These are phyloP conservation scores for Solanum pinnatisectum DNA, from an alignment of 257 asterid genomes.

Conservation along the genomic window DNA sequence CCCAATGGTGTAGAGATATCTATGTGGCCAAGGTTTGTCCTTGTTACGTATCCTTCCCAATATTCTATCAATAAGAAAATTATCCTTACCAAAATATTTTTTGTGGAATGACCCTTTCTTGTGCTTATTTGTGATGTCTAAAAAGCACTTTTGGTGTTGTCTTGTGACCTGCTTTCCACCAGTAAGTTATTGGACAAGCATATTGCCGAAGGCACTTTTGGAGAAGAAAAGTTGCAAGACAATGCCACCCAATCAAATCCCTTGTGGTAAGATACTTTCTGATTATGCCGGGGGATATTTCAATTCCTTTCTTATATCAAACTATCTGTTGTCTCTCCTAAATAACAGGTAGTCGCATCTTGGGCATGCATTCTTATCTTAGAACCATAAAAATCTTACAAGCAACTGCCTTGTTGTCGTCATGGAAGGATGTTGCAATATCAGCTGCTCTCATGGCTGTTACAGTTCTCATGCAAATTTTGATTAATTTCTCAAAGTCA, in stretches of 20 bases:
- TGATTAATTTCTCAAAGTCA: constrained; percentile 79
- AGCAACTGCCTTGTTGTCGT: constrained; percentile 51
- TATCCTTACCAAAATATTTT: neutral
- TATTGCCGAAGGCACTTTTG: constrained; percentile 48
- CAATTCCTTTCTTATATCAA: neutral
- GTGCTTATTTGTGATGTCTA: neutral
- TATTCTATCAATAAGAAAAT: neutral
- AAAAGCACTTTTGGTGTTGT: neutral
- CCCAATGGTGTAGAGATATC: constrained; percentile 82
- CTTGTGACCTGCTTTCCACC: constrained; percentile 2
- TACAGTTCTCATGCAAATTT: constrained; percentile 67
- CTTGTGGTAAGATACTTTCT: constrained; percentile 47
- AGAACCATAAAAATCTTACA: constrained; percentile 45
- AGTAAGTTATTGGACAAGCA: constrained; percentile 77
- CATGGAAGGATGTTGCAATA: constrained; percentile 65
- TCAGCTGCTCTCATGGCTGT: constrained; percentile 40
- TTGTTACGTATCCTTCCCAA: neutral
- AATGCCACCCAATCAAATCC: constrained; percentile 66
- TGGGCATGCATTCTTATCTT: constrained; percentile 61
- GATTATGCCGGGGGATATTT: neutral
- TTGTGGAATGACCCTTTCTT: neutral
- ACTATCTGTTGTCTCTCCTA: neutral
- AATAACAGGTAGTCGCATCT: constrained; percentile 56
- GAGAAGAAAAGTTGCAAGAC: constrained; percentile 44
- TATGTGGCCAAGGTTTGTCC: constrained; percentile 63